These are phyloP conservation scores for Drechslera avenae DNA, from an alignment of 2,329 filamentous ascomycete genomes.

Conservation along the genomic window DNA sequence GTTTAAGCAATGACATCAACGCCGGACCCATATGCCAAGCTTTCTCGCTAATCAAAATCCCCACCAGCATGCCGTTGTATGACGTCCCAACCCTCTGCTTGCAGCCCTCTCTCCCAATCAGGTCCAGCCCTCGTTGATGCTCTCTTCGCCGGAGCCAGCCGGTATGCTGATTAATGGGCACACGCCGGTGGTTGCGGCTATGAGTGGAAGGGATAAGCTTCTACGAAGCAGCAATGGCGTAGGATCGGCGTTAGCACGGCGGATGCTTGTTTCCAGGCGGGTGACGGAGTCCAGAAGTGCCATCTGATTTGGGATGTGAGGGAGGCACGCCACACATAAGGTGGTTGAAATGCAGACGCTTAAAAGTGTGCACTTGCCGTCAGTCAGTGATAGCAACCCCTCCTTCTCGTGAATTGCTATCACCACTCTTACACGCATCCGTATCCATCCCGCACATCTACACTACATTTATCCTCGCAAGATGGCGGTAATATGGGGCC, in stretches of 20 bases:
- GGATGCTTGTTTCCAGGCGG: conserved; percentile 8
- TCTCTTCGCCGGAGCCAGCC: conserved; percentile 3
- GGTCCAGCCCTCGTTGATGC: background rate
- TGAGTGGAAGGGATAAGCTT: conserved; percentile 16
- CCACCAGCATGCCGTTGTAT: background rate
- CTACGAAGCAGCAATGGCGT: conserved; percentile 8
- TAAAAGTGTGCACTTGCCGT: conserved; percentile 3
- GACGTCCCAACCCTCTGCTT: conserved; percentile 2
- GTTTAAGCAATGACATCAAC: conserved; percentile 10
- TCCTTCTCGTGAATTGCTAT: too few species aligned
- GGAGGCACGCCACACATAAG: background rate
- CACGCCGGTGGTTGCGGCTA: background rate
- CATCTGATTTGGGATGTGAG: background rate
- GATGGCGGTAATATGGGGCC: conserved; percentile 60
- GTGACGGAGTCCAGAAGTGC: background rate
- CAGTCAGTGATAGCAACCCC: background rate
- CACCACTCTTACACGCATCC: too few species aligned
- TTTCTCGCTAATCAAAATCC: conserved; percentile 7
- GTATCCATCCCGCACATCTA: background rate
- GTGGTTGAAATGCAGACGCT: background rate
- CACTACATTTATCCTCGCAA: background rate
- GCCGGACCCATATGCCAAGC: conserved; percentile 7
- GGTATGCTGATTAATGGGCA: background rate
- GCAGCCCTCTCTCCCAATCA: conserved; percentile 4
- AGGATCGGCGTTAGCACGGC: background rate